A percentile compares a stretch with the other conserved stretches of the same genome.
Conservation (phyloP, 208 protist genomes). For the Wallacemonas sp. region DNA sequence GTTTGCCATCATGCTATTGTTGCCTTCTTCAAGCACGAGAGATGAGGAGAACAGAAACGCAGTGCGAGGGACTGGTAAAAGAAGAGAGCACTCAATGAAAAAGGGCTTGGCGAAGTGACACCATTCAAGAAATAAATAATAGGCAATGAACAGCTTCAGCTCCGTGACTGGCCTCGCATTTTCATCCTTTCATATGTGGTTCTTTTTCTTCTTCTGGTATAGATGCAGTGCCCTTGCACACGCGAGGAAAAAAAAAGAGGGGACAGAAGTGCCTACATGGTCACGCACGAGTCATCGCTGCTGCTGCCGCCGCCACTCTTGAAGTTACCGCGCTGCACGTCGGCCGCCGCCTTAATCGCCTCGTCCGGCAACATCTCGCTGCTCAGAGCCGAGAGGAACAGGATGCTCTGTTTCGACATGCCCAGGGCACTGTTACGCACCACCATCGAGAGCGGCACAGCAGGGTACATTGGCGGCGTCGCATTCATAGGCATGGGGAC, state of each 20-base stretch:
- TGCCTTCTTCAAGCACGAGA: too few relatives aligned
- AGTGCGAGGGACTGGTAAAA: background rate
- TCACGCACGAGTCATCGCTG: background rate
- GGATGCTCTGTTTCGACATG: slow-evolving; percentile 12
- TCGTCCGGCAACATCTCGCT: slow-evolving; percentile 22
- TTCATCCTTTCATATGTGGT: too few relatives aligned
- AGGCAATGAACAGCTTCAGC: too few relatives aligned
- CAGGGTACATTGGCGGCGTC: slow-evolving; percentile 38
- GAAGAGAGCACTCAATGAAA: too few relatives aligned
- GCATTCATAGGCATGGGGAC: slow-evolving; percentile 33
- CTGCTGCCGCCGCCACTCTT: background rate
- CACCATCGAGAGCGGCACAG: slow-evolving; percentile 44
- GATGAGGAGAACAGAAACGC: background rate
- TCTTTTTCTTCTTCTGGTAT: too few relatives aligned
- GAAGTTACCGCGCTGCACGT: slow-evolving; percentile 11
- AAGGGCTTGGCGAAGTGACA: too few relatives aligned
- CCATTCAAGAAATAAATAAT: too few relatives aligned
- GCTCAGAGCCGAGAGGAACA: slow-evolving; percentile 2
- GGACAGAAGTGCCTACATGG: slow-evolving; percentile 1
- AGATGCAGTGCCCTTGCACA: too few relatives aligned
- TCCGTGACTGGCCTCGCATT: too few relatives aligned
- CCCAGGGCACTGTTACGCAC: slow-evolving; percentile 38
- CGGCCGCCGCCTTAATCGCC: slow-evolving; percentile 29
- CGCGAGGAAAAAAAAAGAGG: too few relatives aligned
- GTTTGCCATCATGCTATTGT: too few relatives aligned